phyloP scores from a whole-genome alignment of 805 yeast species.

The Pichia heedii region DNA sequence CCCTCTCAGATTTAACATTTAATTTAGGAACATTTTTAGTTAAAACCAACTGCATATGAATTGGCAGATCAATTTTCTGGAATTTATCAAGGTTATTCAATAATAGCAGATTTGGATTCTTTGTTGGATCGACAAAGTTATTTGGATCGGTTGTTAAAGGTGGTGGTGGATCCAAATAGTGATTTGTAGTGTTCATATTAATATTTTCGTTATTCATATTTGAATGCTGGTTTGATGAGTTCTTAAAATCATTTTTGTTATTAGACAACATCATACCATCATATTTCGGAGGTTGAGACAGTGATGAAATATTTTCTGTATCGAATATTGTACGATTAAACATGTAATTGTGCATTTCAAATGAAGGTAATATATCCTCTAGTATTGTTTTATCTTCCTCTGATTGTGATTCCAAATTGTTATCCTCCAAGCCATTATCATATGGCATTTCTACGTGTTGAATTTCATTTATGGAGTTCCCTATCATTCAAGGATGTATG shows the following conservation, averaged over 20 bases:
- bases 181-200: no score
- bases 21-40: conserved; percentile 34
- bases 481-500: no score
- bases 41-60: conserved; percentile 23
- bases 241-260: no score
- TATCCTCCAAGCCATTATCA: no score
- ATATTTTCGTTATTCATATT: no score
- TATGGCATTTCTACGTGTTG: no score
- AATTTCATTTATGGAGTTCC: no score
- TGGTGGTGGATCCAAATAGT: background rate
- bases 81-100: conserved; percentile 23
- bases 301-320: conserved; percentile 6
- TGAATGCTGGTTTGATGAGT: no score
- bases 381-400: conserved; percentile 1
- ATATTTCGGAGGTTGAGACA: conserved; percentile 18
- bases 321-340: conserved; percentile 18
- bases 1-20: conserved; percentile 18
- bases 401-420: background rate
- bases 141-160: conserved; percentile 4
- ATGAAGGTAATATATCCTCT: conserved; percentile 55
- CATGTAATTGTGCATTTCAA: conserved; percentile 51
- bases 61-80: conserved; percentile 19
- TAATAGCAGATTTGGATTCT: conserved; percentile 17
- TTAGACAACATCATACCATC: conserved; percentile 4
- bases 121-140: conserved; percentile 13